Base-by-base conservation (phyloP, 148 eudicot genomes). In the Amaranthus cruentus region DNA sequence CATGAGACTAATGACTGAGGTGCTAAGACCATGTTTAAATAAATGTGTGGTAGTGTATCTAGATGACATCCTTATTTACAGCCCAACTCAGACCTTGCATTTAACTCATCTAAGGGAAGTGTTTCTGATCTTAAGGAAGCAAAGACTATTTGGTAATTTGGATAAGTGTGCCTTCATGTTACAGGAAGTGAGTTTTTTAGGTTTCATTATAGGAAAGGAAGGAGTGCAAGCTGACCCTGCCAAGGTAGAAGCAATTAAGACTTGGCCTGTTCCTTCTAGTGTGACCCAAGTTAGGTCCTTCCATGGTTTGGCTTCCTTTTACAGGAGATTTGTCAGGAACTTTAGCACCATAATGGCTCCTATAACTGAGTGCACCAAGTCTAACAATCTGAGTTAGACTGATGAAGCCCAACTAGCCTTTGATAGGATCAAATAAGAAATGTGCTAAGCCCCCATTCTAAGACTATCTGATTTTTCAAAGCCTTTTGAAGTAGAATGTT, bases 251-350 rank as follows among this genome's bases (percentile, higher is more conserved):
- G 69, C 56, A 15, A 50, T 73, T 3, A 13, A 14, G 52, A 44
- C 57, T 51, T 68, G 71, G 71, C 71, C 56, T 15, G 52, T 44
- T 0, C 57, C 71, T 2, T 50, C 7, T n/a, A 68, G 3, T 9
- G 38, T 52, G 10, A 68, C 43, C 2, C 4, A 68, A 9, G 71
- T 68, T 2, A 7, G 58, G 3, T 44, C 53, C 10, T 68, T 68
- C 52, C 57, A 18, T n/a, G 71, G 71, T 7, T 51, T 68, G 12
- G 47, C 58, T 15, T 68, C 71, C 1, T 68, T 68, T 51, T 50
- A 68, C 6, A 44, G 71, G 46, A 52, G 71, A 9, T 68, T 68
- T 18, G 50, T 68, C 11, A 21, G 18, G 14, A 13, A 63, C 9
- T 63, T 63, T 43, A 13, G 38, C 9, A 2, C 12, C 10, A 63